Percentiles rank a stretch among this genome's conserved stretches.
These are phyloP conservation scores for Elsinoe arachidis DNA, from an alignment of 2,329 filamentous ascomycete genomes.

Conservation along the genomic window DNA sequence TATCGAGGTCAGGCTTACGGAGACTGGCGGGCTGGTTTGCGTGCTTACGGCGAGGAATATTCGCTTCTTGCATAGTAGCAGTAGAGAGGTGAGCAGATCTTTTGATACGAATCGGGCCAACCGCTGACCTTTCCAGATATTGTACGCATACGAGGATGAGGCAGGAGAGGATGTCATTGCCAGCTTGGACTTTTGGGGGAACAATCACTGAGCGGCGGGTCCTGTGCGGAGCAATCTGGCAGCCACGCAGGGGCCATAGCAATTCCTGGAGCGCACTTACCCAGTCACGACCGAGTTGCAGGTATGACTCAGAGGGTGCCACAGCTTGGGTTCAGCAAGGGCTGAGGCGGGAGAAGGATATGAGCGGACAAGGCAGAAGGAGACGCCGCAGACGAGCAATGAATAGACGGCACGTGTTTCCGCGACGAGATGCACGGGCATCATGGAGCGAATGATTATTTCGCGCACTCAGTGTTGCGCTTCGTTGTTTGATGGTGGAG, in stretches of 20 bases:
- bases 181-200: constrained; percentile 88
- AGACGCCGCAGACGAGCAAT: constrained; percentile 9
- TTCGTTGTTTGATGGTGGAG: not conserved
- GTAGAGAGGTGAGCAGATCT: constrained; percentile 67
- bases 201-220: constrained; percentile 15
- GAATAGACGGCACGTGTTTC: constrained; percentile 9
- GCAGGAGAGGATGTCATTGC: constrained; percentile 86
- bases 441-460: not conserved
- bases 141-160: constrained; percentile 97
- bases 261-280: not conserved
- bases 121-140: constrained; percentile 55
- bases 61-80: constrained; percentile 93
- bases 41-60: constrained; percentile 96
- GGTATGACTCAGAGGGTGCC: not conserved
- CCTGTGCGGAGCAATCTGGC: too few species aligned
- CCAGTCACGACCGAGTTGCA: not conserved
- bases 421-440: not conserved
- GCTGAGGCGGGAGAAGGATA: not conserved
- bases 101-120: not conserved
- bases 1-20: constrained; percentile 91
- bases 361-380: not conserved
- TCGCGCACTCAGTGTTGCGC: not conserved
- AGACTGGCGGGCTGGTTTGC: constrained; percentile 81
- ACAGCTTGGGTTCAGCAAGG: too few species aligned
- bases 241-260: not conserved